Percentiles rank a stretch among this genome's conserved stretches.
Conservation (phyloP, 108 stramenopile genomes). For the Cyclotella kingstonii region DNA sequence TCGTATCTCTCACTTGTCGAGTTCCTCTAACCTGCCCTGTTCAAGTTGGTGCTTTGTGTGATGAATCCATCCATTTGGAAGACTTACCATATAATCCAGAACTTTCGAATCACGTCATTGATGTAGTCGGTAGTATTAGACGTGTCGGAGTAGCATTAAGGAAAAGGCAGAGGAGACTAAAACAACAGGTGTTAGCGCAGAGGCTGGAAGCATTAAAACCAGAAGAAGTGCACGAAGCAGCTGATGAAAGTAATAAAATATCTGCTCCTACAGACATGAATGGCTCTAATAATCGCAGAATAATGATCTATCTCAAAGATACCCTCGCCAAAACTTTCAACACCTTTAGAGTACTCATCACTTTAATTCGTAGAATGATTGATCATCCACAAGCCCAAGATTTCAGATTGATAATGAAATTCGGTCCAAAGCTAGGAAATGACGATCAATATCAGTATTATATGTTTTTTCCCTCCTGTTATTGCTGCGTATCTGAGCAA, state of each 20-base stretch:
- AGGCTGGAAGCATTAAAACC: too few relatives aligned
- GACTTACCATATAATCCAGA: conserved; percentile 4
- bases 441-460: conserved; percentile 1
- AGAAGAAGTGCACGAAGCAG: too few relatives aligned
- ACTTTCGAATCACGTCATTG: background rate
- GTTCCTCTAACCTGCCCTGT: too few relatives aligned
- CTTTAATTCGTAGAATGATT: conserved; percentile 28
- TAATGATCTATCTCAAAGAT: conserved; percentile 1
- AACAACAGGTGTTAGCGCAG: too few relatives aligned
- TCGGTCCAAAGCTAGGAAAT: conserved; percentile 19
- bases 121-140: conserved; percentile 11
- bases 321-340: conserved; percentile 36
- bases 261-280: conserved; percentile 1
- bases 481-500: conserved; percentile 9
- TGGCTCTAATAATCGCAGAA: background rate
- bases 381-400: conserved; percentile 27
- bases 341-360: conserved; percentile 31
- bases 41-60: background rate
- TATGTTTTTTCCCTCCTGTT: conserved; percentile 23
- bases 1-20: too few relatives aligned
- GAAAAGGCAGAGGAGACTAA: background rate
- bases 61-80: background rate
- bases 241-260: background rate
- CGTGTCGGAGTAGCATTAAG: conserved; percentile 12
- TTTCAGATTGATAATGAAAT: conserved; percentile 24